Evolutionary conservation across 495 filamentous ascomycete genomes (phyloP), one percentile per base, ranked within the genome.

Genomic region (Penicillium paradoxum): DNA sequence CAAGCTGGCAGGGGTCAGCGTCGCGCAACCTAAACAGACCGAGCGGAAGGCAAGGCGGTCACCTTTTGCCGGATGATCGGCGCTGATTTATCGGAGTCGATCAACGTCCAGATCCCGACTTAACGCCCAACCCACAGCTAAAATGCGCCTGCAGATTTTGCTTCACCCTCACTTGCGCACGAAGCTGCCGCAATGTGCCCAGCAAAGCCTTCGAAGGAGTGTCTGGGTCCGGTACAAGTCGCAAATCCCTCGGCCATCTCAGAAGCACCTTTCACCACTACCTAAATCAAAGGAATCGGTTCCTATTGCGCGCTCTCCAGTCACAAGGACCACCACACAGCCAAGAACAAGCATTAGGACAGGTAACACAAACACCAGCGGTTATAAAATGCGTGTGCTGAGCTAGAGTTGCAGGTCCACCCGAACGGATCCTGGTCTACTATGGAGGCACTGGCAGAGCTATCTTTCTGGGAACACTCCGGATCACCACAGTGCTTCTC

Each of bases 401-500:
- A 66, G 38, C 34, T 40, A 17, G 6, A 32, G 14, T 21, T 22
- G 0, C 43, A 74, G 72, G 66, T 1, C 70, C 70, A 24, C 73
- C 73, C 44, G 86, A 89, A 58, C 73, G 73, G 13, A 72, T 91
- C 9, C 72, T 88, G 51, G 76, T 92, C 54, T 91, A 87, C 59
- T 81, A 89, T 75, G 84, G 83, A 36, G 87, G 88, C 55, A 85
- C 81, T 7, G 75, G 73, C 15, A 76, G 79, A 54, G 83, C 77
- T 14, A 79, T 84, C 19, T 86, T 89, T 60, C 62, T 91, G 32
- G 84, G 82, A 19, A 77, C 74, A 52, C 53, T 90, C 49, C 88
- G 90, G 60, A 57, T 90, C 29, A 83, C 82, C 0, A 86, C 86
- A 11, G 75, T 95, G 42, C 81, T 90, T 58, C 64, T 88, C 50